phyloP scores from a whole-genome alignment of 306 rosid genomes.

The Gastrolobium villosum region DNA sequence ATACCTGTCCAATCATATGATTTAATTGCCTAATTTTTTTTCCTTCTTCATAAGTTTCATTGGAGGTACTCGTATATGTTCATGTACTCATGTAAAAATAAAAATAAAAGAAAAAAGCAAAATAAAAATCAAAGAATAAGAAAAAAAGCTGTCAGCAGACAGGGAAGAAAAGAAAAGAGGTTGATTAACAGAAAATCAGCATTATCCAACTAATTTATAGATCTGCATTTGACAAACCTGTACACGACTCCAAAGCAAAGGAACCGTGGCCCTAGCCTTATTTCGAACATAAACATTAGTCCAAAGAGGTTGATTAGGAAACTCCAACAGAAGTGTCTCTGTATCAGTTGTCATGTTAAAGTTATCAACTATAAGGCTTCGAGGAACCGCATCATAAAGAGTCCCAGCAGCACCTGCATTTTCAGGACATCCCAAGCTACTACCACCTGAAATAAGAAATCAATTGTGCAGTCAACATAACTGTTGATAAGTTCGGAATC shows the following conservation, averaged over 20 bases:
- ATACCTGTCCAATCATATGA: constrained; percentile 8
- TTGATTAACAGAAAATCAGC: constrained; percentile 3
- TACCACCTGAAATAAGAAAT: constrained; percentile 77
- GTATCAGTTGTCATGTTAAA: constrained; percentile 87
- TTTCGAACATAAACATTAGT: constrained; percentile 91
- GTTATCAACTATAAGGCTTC: constrained; percentile 85
- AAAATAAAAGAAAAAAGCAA: not conserved
- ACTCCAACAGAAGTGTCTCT: constrained; percentile 95
- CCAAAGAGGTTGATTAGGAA: constrained; percentile 96
- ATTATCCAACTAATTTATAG: constrained; percentile 24
- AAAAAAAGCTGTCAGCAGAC: not conserved
- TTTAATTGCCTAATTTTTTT: constrained; percentile 21
- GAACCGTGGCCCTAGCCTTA: constrained; percentile 96
- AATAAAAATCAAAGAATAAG: not conserved
- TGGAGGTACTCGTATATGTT: not conserved
- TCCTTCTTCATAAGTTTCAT: constrained; percentile 9
- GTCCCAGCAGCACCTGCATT: constrained; percentile 99
- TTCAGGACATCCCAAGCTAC: constrained; percentile 82
- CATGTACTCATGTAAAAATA: not conserved
- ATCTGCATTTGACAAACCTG: constrained; percentile 76
- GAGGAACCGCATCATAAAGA: constrained; percentile 94
- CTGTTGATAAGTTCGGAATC: constrained; percentile 32
- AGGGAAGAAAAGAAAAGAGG: constrained; percentile 22
- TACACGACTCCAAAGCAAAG: constrained; percentile 99
- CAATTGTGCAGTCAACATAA: constrained; percentile 42